Evolutionary conservation across 2,329 filamentous ascomycete genomes (phyloP), one percentile per base, ranked within the genome.

Genomic region (Ophidiomyces ophidiicola): DNA sequence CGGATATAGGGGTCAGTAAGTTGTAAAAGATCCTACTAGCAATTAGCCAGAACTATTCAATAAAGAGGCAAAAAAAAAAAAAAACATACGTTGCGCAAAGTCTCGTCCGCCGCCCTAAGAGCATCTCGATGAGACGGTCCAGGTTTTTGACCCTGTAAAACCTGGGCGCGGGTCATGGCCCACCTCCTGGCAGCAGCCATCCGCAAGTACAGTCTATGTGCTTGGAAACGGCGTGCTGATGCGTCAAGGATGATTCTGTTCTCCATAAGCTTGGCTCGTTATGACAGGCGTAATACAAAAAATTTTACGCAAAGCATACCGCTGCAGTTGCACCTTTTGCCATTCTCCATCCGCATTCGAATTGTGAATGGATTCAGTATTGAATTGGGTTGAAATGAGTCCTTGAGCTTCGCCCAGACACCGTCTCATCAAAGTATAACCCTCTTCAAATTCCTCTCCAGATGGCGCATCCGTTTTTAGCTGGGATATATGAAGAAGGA

Each of bases 211-310:
- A 73, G 68, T 46, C 70, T 70, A 53, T 79, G 73, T 32, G 72
- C 74, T 52, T 70, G 69, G 56, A 78, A 76, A 3, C 75, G 69
- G 33, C 75, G 68, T 24, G 72, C 66, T 34, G 69, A 69, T 26
- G 72, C 69, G 52, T 79, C 75, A 33, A 70, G 59, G 38, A 79
- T 74, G 32, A 79, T 69, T 34, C 75, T 78, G 38, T 29, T 18
- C 12, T 26, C 24, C 4, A 4, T 32, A 32, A 46, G 47, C 38
- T 48, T 26, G 6, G 24, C 24, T n/a, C 14, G 18, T 17, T 17
- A 20, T 3, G 1, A 20, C 21, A 46, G 38, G 8, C 40, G 18
- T 36, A 18, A 7, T 47, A 53, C 37, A 53, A 52, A 38, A 31
- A 7, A 11, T n/a, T 11, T 11, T 34, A 17, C 15, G 6, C 32